Base-by-base conservation (phyloP, 768 basidiomycete species). In the Lanmaoa rubissima region DNA sequence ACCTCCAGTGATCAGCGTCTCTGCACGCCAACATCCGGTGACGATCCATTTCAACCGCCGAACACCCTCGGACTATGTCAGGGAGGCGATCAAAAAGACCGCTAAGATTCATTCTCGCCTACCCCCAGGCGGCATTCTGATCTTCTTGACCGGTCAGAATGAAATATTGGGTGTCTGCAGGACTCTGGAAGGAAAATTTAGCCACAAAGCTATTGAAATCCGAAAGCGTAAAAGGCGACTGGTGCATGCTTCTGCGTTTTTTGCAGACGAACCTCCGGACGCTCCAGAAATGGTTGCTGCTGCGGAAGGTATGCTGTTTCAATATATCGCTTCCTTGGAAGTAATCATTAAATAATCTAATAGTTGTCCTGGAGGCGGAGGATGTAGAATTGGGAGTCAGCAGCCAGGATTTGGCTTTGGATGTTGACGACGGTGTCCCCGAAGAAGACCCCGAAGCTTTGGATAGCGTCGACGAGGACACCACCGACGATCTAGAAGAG, bases 121-220 rank as follows among this genome's bases (percentile, higher is more conserved):
- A 19, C 97, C 97, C 2, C 84, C 91, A 0, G 97, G 97, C 0
- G 97, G 95, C 4, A 88, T 99, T 36, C 79, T 99, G 48, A 84
- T 96, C 47, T 97, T 97, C 70, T 76, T 98, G 61, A 98, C 97
- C 0, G 97, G 97, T 21, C 96, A 98, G 72, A 91, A 92, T 59
- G 97, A 99, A 74, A 98, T 99, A 63, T 78, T 79, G 14, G 88
- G 88, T 4, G 83, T 97, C 2, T 95, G 92, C 69, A 79, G 83
- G 65, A 87, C 84, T 66, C 73, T 99, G 50, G 90, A 95, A 66
- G 82, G 83, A 44, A 84, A 79, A 65, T 98, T 89, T 65, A 85
- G 93, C 1, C 67, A 69, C 53, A 87, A 83, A 66, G 85, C 85
- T 9, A 71, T 91, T 32, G 76, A 82, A 51, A 77, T 76, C 48